These are phyloP conservation scores for Didymella exigua DNA, from an alignment of 2,329 filamentous ascomycete genomes.

Conservation along the genomic window DNA sequence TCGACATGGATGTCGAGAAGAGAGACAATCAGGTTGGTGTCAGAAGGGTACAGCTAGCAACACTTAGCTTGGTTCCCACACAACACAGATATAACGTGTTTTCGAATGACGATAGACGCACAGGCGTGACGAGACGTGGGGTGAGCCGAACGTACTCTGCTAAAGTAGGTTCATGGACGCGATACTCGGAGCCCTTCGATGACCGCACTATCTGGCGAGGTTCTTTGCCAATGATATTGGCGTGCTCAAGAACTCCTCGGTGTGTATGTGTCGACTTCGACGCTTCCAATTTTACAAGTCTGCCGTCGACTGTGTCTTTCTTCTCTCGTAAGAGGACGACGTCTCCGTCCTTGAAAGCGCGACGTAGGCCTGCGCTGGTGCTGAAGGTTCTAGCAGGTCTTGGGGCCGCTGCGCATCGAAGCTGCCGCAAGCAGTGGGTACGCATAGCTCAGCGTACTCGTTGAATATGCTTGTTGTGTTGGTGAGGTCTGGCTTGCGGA, in stretches of 20 bases:
- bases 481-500: constrained; percentile 1
- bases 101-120: constrained; percentile 47
- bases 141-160: constrained; percentile 74
- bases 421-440: constrained; percentile 11
- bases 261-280: constrained; percentile 49
- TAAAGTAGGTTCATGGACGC: constrained; percentile 69
- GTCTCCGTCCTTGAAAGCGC: constrained; percentile 46
- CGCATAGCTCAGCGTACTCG: constrained; percentile 28
- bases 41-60: constrained; percentile 72
- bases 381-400: constrained; percentile 25
- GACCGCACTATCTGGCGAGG: constrained; percentile 65
- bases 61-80: background rate
- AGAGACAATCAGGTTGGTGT: constrained; percentile 76
- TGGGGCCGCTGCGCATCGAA: constrained; percentile 7
- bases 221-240: constrained; percentile 67
- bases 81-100: background rate
- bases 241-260: constrained; percentile 56
- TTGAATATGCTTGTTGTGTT: background rate
- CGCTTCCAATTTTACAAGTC: constrained; percentile 48
- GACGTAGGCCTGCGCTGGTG: constrained; percentile 22
- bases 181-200: constrained; percentile 58
- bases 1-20: constrained; percentile 74
- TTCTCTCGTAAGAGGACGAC: constrained; percentile 52
- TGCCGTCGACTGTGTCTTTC: constrained; percentile 44
- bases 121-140: constrained; percentile 75